Percentiles rank a stretch among this genome's conserved stretches.
These are phyloP conservation scores for Penicillium argentinense DNA, from an alignment of 495 filamentous ascomycete genomes.

Conservation along the genomic window DNA sequence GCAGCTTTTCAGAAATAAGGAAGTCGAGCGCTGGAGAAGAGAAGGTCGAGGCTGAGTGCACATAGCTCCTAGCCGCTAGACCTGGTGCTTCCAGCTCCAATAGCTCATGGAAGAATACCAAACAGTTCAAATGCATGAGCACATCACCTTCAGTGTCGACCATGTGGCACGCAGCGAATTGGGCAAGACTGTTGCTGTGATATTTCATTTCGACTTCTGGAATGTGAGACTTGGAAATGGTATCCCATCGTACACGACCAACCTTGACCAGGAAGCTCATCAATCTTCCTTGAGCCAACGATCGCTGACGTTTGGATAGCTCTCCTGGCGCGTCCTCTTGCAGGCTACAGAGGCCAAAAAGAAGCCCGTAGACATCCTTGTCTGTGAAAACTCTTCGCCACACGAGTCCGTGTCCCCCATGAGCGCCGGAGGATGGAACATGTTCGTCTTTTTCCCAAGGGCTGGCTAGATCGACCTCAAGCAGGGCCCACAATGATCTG, in stretches of 20 bases:
- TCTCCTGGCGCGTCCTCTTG: conserved; percentile 33
- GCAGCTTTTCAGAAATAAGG: conserved; percentile 50
- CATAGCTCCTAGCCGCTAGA: conserved; percentile 30
- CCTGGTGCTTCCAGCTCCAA: conserved; percentile 48
- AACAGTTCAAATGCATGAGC: conserved; percentile 75
- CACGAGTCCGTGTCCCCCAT: conserved; percentile 63
- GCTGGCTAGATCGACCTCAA: conserved; percentile 61
- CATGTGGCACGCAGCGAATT: conserved; percentile 75
- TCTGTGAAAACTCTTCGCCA: conserved; percentile 74
- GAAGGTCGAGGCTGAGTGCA: conserved; percentile 39
- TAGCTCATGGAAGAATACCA: conserved; percentile 73
- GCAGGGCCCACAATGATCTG: conserved; percentile 64
- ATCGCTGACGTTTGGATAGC: conserved; percentile 61
- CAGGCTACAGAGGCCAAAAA: conserved; percentile 63
- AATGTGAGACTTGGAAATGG: conserved; percentile 58
- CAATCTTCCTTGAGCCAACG: conserved; percentile 75
- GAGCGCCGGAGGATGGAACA: conserved; percentile 29
- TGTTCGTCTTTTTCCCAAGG: conserved; percentile 46
- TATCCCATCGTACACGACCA: conserved; percentile 61
- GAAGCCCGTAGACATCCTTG: conserved; percentile 60
- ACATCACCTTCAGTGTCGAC: conserved; percentile 70
- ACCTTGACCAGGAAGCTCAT: conserved; percentile 69
- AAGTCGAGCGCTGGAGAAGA: conserved; percentile 58
- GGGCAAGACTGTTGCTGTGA: conserved; percentile 59
- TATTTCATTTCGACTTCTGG: conserved; percentile 60